Evolutionary conservation across 176 grass and related monocot species (phyloP), one percentile per base, ranked within the genome.

Genomic region (Carex littledalei): DNA sequence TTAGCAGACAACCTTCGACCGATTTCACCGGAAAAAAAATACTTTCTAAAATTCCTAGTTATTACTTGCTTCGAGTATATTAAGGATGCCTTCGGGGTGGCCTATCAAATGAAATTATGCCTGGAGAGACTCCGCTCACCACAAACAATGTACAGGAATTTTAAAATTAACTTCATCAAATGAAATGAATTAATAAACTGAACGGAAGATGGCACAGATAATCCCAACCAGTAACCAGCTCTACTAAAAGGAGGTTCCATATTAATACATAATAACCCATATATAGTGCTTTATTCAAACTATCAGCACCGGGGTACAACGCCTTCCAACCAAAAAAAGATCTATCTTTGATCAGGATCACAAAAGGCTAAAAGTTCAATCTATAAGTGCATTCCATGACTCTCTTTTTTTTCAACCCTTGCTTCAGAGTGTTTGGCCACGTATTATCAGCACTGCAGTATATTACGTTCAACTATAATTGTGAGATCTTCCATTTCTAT

Each of bases 401-500:
- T 50, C 50, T 75, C 4, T 74, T 52, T 57, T 6, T 50, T 15
- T 77, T 15, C 32, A 78, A 57, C 47, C 20, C 14, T 77, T 6
- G 8, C 18, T 56, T 57, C 50, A 24, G 7, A 20, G 67, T n/a
- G 6, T n/a, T 43, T 43, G 17, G 43, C 17, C 67, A 78, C 17
- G 72, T 78, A 78, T n/a, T 15, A 18, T 82, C 59, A 65, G 18
- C 59, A 82, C 41, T 82, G 61, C 58, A 45, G 0, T 64, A 65
- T 49, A 21, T 81, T 64, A 45, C 1, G 4, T 45, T 55, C 32
- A 81, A 60, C 14, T 20, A n/a, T 65, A 83, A 68, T 83, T 69
- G 22, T 66, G 35, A 17, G 81, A 47, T 83, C 61, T 69, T 31
- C 81, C 81, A 54, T 83, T 83, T 67, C 62, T 53, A 32, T 50